Conservation (phyloP, 345 rosid genomes). For the Citrus cavaleriei region DNA sequence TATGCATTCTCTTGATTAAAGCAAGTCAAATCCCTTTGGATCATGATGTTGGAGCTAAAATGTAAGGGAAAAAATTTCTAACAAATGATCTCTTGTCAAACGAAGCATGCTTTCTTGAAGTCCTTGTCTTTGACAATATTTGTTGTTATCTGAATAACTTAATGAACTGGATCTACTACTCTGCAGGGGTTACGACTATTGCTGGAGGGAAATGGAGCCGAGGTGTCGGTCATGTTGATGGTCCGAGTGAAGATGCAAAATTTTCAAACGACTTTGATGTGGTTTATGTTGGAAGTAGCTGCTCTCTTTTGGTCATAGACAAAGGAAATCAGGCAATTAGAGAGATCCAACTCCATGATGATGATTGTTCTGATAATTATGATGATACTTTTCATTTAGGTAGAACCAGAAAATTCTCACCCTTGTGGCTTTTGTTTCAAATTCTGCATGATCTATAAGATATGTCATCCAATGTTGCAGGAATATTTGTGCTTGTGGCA, state of each 20-base stretch:
- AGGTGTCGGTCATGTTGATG: constrained; percentile 68
- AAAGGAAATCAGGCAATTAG: constrained; percentile 85
- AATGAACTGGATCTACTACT: not conserved
- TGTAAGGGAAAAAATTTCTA: not conserved
- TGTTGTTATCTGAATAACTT: not conserved
- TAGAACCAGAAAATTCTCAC: constrained; percentile 18
- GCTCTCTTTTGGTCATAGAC: constrained; percentile 83
- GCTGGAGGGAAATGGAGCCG: constrained; percentile 80
- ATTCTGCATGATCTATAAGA: constrained; percentile 2
- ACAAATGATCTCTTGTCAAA: not conserved
- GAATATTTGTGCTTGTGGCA: constrained; percentile 67
- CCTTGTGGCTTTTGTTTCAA: not conserved
- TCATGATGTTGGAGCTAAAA: not conserved
- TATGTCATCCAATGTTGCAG: constrained; percentile 29
- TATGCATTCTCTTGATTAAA: not conserved
- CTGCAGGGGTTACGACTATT: constrained; percentile 83
- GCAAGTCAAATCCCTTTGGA: not conserved
- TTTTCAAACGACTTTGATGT: constrained; percentile 87
- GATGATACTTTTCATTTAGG: constrained; percentile 69
- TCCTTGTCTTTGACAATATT: not conserved
- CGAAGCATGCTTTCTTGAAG: not conserved
- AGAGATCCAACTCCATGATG: constrained; percentile 75
- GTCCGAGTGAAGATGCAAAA: constrained; percentile 78
- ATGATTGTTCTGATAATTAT: constrained; percentile 63
- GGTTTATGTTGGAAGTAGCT: constrained; percentile 64